Conservation (phyloP, 1,139 yeast genomes). For the Lodderomyces margitis region DNA sequence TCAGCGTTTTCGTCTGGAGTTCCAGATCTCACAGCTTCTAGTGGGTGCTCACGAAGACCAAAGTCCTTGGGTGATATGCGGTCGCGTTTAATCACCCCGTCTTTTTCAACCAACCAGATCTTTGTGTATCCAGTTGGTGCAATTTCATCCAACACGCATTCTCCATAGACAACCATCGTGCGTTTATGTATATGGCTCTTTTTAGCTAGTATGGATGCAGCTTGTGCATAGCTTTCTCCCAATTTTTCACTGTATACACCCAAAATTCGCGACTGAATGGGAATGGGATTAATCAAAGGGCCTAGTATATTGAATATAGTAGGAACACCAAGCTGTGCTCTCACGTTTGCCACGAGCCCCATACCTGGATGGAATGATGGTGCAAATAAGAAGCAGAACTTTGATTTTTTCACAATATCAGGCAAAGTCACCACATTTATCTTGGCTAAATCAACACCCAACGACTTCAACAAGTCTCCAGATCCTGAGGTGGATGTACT, state of each 20-base stretch:
- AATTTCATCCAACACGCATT: constrained; percentile 86
- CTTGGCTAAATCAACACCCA: constrained; percentile 75
- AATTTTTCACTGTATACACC: constrained; percentile 82
- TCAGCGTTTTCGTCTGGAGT: constrained; percentile 84
- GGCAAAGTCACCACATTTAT: constrained; percentile 70
- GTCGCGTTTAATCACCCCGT: constrained; percentile 36
- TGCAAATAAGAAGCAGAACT: constrained; percentile 81
- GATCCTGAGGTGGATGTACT: constrained; percentile 91
- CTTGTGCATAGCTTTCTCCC: constrained; percentile 82
- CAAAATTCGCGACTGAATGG: constrained; percentile 73
- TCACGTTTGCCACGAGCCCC: constrained; percentile 75
- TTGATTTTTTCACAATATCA: constrained; percentile 50
- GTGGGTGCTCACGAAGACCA: constrained; percentile 72
- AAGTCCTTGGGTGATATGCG: constrained; percentile 66
- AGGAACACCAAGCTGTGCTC: constrained; percentile 80
- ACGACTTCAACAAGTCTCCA: constrained; percentile 74
- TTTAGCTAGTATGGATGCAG: constrained; percentile 56
- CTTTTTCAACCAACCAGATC: constrained; percentile 67
- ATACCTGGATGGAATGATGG: constrained; percentile 95
- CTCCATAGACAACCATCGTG: constrained; percentile 90
- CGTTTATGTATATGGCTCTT: constrained; percentile 46
- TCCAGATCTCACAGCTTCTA: constrained; percentile 71
- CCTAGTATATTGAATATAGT: constrained; percentile 92
- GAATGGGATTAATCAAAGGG: constrained; percentile 89
- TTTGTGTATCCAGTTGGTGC: constrained; percentile 82